phyloP scores from a whole-genome alignment of 768 basidiomycete species.

The Leccinellum albellum region DNA sequence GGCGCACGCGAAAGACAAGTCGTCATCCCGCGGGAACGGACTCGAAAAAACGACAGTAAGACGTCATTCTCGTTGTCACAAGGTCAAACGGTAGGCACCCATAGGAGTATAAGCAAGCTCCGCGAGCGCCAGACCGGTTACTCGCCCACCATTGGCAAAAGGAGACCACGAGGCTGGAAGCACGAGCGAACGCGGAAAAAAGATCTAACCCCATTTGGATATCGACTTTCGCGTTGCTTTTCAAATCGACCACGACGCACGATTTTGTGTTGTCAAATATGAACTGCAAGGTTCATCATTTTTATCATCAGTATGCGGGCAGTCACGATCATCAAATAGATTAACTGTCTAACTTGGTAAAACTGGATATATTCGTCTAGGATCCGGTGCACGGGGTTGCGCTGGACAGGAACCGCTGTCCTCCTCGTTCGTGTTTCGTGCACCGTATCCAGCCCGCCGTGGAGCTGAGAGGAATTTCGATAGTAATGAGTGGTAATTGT shows the following conservation, averaged over 20 bases:
- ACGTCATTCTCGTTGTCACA: neutral
- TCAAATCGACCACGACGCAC: neutral
- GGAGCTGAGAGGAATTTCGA: constrained; percentile 10
- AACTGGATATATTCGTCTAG: constrained; percentile 9
- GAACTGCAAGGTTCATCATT: constrained; percentile 17
- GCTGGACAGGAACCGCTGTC: constrained; percentile 4
- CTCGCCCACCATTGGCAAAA: neutral
- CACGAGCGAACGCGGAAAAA: neutral
- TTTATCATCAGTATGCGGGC: constrained; percentile 8
- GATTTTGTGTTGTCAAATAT: constrained; percentile 4
- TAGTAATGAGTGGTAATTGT: constrained; percentile 8
- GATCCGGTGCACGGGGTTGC: constrained; percentile 4
- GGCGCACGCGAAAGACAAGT: neutral
- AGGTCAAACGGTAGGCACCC: neutral
- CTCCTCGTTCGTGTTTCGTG: constrained; percentile 18
- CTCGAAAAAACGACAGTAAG: neutral
- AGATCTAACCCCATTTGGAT: neutral
- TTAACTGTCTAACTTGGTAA: constrained; percentile 15
- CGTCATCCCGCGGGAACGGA: neutral
- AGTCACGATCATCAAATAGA: constrained; percentile 5
- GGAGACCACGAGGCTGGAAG: constrained; percentile 15
- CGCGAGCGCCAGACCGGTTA: neutral
- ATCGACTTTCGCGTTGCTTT: constrained; percentile 4
- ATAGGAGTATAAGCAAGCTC: neutral
- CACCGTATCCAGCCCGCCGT: constrained; percentile 19